A percentile compares a stretch with the other conserved stretches of the same genome.
These are phyloP conservation scores for Noccaea caerulescens DNA, from an alignment of 345 rosid genomes.

Conservation along the genomic window DNA sequence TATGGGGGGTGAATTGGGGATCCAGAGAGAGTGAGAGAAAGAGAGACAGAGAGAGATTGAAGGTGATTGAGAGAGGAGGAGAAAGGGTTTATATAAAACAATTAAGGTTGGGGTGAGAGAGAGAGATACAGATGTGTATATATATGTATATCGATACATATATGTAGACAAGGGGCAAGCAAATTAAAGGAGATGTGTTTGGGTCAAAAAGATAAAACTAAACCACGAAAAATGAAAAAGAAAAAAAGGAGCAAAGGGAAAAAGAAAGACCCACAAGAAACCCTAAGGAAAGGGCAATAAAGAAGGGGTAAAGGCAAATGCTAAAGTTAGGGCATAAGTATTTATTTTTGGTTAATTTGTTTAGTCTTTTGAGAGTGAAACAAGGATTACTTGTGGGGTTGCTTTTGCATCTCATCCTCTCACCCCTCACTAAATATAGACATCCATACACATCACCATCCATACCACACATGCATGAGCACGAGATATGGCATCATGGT, in stretches of 20 bases:
- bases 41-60: slow-evolving; percentile 23
- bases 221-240: slow-evolving; percentile 37
- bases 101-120: slow-evolving; percentile 39
- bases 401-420: slow-evolving; percentile 45
- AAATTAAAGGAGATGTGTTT: slow-evolving; percentile 43
- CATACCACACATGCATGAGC: slow-evolving; percentile 34
- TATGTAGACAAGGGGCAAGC: slow-evolving; percentile 37
- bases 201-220: slow-evolving; percentile 39
- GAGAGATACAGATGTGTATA: slow-evolving; percentile 20
- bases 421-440: slow-evolving; percentile 64
- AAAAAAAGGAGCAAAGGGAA: slow-evolving; percentile 30
- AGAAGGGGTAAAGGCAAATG: slow-evolving; percentile 49
- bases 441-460: slow-evolving; percentile 38
- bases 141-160: slow-evolving; percentile 4
- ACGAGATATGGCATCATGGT: slow-evolving; percentile 29
- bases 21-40: slow-evolving; percentile 30
- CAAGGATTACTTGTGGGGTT: slow-evolving; percentile 59
- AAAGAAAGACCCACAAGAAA: slow-evolving; percentile 50
- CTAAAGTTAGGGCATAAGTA: slow-evolving; percentile 45
- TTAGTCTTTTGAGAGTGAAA: slow-evolving; percentile 54
- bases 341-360: slow-evolving; percentile 40
- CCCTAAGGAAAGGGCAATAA: slow-evolving; percentile 56
- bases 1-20: slow-evolving; percentile 22
- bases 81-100: slow-evolving; percentile 46
- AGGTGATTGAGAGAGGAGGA: slow-evolving; percentile 36